These are phyloP conservation scores for Penicillium lividum DNA, from an alignment of 495 filamentous ascomycete genomes.

Conservation along the genomic window DNA sequence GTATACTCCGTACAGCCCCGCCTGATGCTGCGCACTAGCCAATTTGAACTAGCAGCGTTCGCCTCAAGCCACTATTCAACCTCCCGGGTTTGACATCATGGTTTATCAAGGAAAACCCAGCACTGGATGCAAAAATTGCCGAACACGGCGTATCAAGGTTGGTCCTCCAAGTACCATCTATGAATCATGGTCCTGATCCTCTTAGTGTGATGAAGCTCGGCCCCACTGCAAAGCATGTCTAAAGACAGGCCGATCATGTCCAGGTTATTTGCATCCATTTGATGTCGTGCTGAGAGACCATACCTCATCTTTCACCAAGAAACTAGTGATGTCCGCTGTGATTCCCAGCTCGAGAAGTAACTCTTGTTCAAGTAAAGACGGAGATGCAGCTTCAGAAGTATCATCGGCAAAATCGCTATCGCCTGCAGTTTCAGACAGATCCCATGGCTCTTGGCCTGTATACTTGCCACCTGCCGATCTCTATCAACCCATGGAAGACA, in stretches of 20 bases:
- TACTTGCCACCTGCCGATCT: constrained; percentile 8
- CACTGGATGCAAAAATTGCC: constrained; percentile 67
- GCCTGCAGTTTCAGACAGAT: background rate
- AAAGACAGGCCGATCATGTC: constrained; percentile 49
- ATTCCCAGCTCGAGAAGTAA: background rate
- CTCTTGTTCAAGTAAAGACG: constrained; percentile 1
- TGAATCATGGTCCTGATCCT: background rate
- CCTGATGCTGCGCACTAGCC: constrained; percentile 4
- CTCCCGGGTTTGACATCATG: constrained; percentile 39
- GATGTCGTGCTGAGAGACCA: constrained; percentile 69
- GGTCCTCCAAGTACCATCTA: background rate
- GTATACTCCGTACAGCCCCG: background rate
- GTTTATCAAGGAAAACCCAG: constrained; percentile 75
- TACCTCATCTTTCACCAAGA: constrained; percentile 50
- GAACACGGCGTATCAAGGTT: constrained; percentile 63
- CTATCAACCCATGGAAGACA: constrained; percentile 34
- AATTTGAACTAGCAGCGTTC: background rate
- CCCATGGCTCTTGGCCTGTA: constrained; percentile 8
- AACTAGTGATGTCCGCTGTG: background rate
- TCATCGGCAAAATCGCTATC: background rate
- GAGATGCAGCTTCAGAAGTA: background rate
- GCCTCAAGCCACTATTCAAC: background rate
- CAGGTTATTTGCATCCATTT: constrained; percentile 68
- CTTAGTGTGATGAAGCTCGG: constrained; percentile 53
- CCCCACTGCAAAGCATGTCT: constrained; percentile 52